These are phyloP conservation scores for Kwoniella mangroviensis DNA, from an alignment of 768 basidiomycete genomes.

Conservation along the genomic window DNA sequence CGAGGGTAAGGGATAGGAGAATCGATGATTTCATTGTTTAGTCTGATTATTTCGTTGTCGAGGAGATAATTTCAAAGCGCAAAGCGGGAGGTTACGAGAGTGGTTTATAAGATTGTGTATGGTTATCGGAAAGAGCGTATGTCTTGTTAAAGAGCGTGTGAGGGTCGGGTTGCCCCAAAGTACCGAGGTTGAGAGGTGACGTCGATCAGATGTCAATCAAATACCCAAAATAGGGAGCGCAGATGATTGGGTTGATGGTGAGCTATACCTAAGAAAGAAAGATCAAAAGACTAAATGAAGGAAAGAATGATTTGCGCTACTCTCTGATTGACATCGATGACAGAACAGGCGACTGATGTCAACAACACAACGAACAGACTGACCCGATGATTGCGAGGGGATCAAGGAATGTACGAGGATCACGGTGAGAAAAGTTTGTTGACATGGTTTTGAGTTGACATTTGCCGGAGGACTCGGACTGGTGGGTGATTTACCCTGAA, in stretches of 20 bases:
- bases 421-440: not conserved
- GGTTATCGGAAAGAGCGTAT: not conserved
- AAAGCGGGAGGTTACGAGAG: too few species aligned
- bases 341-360: not conserved
- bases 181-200: not conserved
- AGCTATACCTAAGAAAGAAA: too few species aligned
- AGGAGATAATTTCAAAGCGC: not conserved
- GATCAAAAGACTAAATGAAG: too few species aligned
- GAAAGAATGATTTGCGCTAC: too few species aligned
- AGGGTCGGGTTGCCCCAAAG: not conserved
- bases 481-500: not conserved
- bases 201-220: not conserved
- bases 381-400: not conserved
- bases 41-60: not conserved
- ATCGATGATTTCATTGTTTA: slow-evolving; percentile 10
- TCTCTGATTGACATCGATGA: too few species aligned
- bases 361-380: not conserved
- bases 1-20: slow-evolving; percentile 15
- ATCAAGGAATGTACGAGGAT: not conserved
- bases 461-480: not conserved
- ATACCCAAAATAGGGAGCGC: not conserved
- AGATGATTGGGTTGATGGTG: not conserved
- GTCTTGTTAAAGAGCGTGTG: not conserved
- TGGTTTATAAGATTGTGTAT: not conserved
- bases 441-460: not conserved